Evolutionary conservation across 2,329 filamentous ascomycete genomes (phyloP).

Genomic region (Botrytis cinerea): DNA sequence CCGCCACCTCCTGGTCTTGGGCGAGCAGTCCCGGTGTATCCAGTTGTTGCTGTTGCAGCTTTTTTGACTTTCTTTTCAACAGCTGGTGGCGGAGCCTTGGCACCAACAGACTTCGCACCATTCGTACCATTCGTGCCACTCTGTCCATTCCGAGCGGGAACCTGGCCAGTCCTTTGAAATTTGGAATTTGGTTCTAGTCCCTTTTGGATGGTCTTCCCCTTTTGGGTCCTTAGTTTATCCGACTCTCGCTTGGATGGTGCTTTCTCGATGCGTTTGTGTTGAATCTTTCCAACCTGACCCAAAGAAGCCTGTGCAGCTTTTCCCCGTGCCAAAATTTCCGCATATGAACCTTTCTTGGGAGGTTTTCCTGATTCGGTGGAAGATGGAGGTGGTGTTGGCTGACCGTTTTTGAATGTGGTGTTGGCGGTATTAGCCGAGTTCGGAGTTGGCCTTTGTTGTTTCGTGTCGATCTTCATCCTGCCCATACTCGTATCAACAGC

Average conservation of each 20-base stretch:
- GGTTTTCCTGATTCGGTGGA: conserved; percentile 39
- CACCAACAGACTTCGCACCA: conserved; percentile 23
- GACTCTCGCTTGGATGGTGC: conserved; percentile 55
- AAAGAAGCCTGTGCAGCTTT: conserved; percentile 64
- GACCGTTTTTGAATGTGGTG: conserved; percentile 34
- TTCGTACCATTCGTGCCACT: conserved; percentile 27
- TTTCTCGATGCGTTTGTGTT: conserved; percentile 72
- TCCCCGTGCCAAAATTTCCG: conserved; percentile 72
- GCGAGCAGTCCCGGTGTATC: conserved; percentile 65
- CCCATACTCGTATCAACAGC: conserved; percentile 32
- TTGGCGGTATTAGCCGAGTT: conserved; percentile 22
- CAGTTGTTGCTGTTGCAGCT: conserved; percentile 61
- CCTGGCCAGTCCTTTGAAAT: conserved; percentile 31
- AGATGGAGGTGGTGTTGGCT: conserved; percentile 34
- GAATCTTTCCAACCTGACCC: conserved; percentile 66
- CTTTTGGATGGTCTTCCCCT: conserved; percentile 34
- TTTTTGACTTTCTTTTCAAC: conserved; percentile 62
- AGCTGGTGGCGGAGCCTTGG: conserved; percentile 38
- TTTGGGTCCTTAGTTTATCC: conserved; percentile 37
- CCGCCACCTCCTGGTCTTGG: conserved; percentile 51
- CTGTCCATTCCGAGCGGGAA: conserved; percentile 28
- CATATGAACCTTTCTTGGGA: conserved; percentile 73
- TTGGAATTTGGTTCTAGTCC: conserved; percentile 37
- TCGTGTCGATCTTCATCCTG: conserved; percentile 31
- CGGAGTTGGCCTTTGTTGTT: conserved; percentile 25